Evolutionary conservation across 31 red algal species (phyloP).

Genomic region (Asparagopsis taxiformis): DNA sequence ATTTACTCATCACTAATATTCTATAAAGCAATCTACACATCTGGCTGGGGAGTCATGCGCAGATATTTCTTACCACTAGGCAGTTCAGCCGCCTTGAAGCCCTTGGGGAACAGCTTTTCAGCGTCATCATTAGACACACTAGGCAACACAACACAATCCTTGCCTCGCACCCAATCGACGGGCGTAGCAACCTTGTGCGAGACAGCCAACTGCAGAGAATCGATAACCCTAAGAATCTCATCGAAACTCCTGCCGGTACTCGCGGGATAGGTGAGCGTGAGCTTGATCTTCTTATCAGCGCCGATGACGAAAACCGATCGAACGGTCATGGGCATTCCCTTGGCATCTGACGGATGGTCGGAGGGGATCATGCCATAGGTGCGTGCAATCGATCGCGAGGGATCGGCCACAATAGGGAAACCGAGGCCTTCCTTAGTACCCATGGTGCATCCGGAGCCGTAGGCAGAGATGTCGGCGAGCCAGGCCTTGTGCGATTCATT

Average conservation of each 20-base stretch:
- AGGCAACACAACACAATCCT: conserved; percentile 62
- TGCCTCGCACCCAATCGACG: conserved; percentile 58
- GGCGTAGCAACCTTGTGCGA: conserved; percentile 72
- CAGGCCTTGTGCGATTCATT: conserved; percentile 46
- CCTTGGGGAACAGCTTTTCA: conserved; percentile 62
- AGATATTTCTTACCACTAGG: conserved; percentile 78
- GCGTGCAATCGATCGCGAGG: conserved; percentile 48
- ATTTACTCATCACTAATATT: no score
- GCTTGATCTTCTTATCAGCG: conserved; percentile 69
- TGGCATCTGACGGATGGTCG: conserved; percentile 16
- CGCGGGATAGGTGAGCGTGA: conserved; percentile 76
- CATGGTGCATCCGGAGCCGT: conserved; percentile 16
- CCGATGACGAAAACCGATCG: conserved; percentile 82
- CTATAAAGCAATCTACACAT: neutral
- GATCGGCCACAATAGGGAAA: conserved; percentile 77
- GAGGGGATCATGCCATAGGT: conserved; percentile 76
- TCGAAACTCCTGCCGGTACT: conserved; percentile 79
- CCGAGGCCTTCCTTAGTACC: conserved; percentile 11
- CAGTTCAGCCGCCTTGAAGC: conserved; percentile 47
- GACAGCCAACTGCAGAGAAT: conserved; percentile 74
- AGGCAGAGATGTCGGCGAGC: conserved; percentile 59
- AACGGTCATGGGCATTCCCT: conserved; percentile 68
- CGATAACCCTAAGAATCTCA: conserved; percentile 81
- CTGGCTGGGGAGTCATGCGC: conserved; percentile 67
- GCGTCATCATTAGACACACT: conserved; percentile 54